A percentile compares a stretch with the other conserved stretches of the same genome.
Conservation (phyloP, 768 basidiomycete species). For the Amanita rimosa region DNA sequence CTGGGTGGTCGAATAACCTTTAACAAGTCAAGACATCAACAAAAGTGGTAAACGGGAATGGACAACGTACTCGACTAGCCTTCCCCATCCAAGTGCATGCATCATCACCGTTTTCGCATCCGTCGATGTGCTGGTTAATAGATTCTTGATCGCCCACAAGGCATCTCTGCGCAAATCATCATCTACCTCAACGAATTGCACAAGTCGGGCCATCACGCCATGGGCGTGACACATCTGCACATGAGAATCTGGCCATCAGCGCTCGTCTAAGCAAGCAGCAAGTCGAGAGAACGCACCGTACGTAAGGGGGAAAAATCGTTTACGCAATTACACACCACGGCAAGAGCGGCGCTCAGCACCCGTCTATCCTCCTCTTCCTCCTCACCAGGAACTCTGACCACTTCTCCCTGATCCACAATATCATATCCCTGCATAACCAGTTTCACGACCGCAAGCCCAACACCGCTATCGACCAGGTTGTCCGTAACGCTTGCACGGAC, state of each 20-base stretch:
- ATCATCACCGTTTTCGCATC: conserved; percentile 58
- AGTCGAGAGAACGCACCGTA: conserved; percentile 32
- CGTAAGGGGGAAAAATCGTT: conserved; percentile 79
- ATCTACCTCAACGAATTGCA: conserved; percentile 43
- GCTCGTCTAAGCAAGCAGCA: neutral
- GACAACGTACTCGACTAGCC: conserved; percentile 39
- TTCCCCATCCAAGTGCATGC: conserved; percentile 54
- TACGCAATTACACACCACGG: conserved; percentile 77
- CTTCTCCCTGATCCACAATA: conserved; percentile 11
- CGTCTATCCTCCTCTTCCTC: conserved; percentile 45
- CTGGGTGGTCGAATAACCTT: conserved; percentile 45
- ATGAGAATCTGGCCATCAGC: too few species aligned
- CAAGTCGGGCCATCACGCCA: conserved; percentile 55
- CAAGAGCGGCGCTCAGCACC: conserved; percentile 60
- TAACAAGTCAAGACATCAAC: neutral
- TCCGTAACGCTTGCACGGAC: conserved; percentile 69
- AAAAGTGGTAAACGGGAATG: neutral
- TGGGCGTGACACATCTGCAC: conserved; percentile 52
- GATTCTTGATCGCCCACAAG: conserved; percentile 83
- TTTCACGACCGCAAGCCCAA: conserved; percentile 61
- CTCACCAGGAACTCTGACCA: conserved; percentile 23
- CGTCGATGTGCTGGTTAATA: conserved; percentile 52
- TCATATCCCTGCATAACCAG: conserved; percentile 29
- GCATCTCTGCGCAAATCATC: conserved; percentile 52
- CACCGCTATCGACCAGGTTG: conserved; percentile 72